Conservation (phyloP, 176 grass and related monocot genomes). For the Ensete ventricosum region DNA sequence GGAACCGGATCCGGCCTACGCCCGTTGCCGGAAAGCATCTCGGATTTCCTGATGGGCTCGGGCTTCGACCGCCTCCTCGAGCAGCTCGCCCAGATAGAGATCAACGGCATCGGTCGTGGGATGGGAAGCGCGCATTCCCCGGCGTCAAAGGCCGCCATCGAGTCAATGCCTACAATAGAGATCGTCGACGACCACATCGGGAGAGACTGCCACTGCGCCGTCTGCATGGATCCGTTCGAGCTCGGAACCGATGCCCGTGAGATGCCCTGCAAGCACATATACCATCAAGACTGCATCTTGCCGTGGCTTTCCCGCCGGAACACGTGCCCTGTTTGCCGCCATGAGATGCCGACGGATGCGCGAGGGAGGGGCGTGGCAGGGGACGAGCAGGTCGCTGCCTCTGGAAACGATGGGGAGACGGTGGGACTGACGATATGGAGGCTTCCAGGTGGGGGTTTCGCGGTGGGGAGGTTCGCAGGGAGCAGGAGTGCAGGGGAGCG, state of each 20-base stretch:
- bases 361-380: not conserved
- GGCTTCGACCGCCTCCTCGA: slow-evolving; percentile 83
- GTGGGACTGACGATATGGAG: slow-evolving; percentile 93
- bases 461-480: slow-evolving; percentile 57
- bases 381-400: not conserved
- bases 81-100: slow-evolving; percentile 87
- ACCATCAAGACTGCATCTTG: slow-evolving; percentile 91
- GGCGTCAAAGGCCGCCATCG: slow-evolving; percentile 79
- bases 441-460: slow-evolving; percentile 84
- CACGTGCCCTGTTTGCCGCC: slow-evolving; percentile 80
- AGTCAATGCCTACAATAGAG: slow-evolving; percentile 67
- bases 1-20: slow-evolving; percentile 72
- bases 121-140: slow-evolving; percentile 28
- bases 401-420: slow-evolving; percentile 35
- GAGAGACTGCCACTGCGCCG: slow-evolving; percentile 61
- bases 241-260: slow-evolving; percentile 52
- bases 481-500: slow-evolving; percentile 65
- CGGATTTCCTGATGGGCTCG: slow-evolving; percentile 91
- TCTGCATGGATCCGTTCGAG: slow-evolving; percentile 90
- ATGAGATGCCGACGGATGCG: slow-evolving; percentile 69
- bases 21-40: slow-evolving; percentile 81
- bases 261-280: slow-evolving; percentile 94
- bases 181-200: slow-evolving; percentile 37
- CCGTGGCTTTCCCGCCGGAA: slow-evolving; percentile 86
- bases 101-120: slow-evolving; percentile 15